These are phyloP conservation scores for Nematocida parisii DNA, from an alignment of 371 early-diverging fungal genomes.

Conservation along the genomic window DNA sequence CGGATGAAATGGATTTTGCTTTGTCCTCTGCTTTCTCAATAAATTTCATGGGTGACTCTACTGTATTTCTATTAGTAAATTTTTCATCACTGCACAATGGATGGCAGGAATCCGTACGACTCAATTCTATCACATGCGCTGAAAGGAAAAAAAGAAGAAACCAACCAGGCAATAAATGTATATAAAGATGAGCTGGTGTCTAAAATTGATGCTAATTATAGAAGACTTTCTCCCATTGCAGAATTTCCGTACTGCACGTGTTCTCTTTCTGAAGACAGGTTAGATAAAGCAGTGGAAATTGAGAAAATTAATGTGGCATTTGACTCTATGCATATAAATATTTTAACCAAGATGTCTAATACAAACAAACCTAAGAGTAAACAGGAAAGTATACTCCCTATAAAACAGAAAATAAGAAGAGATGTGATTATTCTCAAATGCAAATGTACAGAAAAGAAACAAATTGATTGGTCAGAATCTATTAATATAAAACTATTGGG, in stretches of 20 bases:
- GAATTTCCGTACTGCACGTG: conserved; percentile 18
- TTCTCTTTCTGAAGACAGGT: background rate
- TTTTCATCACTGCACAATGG: background rate
- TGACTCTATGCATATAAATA: background rate
- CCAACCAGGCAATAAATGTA: background rate
- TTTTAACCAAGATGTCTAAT: background rate
- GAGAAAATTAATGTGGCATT: background rate
- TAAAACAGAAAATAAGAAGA: background rate
- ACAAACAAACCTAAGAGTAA: background rate
- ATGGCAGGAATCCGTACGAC: background rate
- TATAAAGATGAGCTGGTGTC: background rate
- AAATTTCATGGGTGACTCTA: conserved; percentile 21
- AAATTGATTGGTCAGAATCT: background rate
- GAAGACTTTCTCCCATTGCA: background rate
- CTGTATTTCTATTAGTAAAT: conserved; percentile 8
- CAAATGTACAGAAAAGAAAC: background rate
- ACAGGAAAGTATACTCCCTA: background rate
- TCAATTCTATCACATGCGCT: conserved; percentile 9
- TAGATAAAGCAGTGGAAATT: background rate
- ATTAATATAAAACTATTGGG: background rate
- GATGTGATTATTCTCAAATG: background rate
- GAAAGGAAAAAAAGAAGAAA: background rate
- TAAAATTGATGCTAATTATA: background rate
- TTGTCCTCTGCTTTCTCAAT: conserved; percentile 1
- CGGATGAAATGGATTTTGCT: conserved; percentile 16